Evolutionary conservation across 2,329 filamentous ascomycete species (phyloP), one percentile per base, ranked within the genome.

Genomic region (Bisporella sp.): DNA sequence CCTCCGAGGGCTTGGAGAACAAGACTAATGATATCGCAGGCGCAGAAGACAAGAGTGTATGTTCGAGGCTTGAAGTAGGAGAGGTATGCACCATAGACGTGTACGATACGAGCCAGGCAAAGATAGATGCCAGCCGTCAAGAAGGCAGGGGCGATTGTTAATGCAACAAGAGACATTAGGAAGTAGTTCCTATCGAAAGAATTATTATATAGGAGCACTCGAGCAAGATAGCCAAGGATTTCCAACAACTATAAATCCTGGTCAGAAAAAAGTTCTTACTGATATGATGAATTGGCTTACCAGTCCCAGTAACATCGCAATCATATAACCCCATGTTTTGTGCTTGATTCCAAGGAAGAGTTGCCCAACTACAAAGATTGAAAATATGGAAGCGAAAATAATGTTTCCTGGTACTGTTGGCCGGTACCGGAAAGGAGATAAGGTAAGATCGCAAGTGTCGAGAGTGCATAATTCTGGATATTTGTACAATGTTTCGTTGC

Each of bases 111-210:
- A 37, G 78, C 77, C 4, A 68, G 69, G 50, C 81, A 59, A 55
- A 85, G 74, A 68, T 84, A 85, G 64, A 84, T 76, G 4, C 73
- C 75, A 56, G 80, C 78, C 66, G 79, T 81, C 65, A 83, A 70
- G 52, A 84, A 72, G 31, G 80, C 60, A 2, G 61, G 62, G 5
- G 60, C 60, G 28, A 63, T 63, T 0, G 60, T 63, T 9, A 82
- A 69, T 4, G 72, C 75, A 31, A 82, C 73, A 63, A 83, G 81
- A 54, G 82, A 78, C 43, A 77, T 73, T 63, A 81, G 66, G 67
- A 83, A 83, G 52, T 74, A 72, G 48, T 67, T 54, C 11, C 69
- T 60, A 64, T 77, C 68, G 74, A 76, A 84, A 4, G 79, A 78
- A 65, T 79, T 78, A 42, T 65, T 44, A 59, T 74, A 41, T 21